phyloP scores from a whole-genome alignment of 1,284 basidiomycete species.

The Naganishia sp. region DNA sequence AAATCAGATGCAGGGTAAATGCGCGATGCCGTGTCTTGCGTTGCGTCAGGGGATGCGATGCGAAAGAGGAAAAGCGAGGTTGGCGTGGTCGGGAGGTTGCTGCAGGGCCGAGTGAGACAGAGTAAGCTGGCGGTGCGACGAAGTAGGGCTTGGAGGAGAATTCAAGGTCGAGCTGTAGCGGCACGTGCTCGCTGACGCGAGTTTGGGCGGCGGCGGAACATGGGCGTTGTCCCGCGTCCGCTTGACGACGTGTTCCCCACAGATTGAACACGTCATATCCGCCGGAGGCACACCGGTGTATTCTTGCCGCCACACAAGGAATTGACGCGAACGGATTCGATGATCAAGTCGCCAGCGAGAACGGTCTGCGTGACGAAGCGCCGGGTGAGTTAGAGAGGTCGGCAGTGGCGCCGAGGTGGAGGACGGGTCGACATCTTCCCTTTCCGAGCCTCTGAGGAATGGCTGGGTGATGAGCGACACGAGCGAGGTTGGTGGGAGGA shows the following conservation, averaged over 20 bases:
- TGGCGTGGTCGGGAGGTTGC: constrained; percentile 36
- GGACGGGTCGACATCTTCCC: constrained; percentile 93
- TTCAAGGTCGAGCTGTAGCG: constrained; percentile 58
- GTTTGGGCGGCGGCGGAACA: not conserved
- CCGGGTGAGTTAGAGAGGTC: constrained; percentile 91
- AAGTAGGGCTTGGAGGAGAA: constrained; percentile 50
- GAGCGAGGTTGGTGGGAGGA: constrained; percentile 58
- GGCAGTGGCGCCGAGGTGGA: constrained; percentile 89
- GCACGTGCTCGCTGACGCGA: constrained; percentile 55
- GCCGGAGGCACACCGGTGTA: constrained; percentile 37
- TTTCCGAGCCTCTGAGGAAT: constrained; percentile 76
- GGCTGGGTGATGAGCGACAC: constrained; percentile 73
- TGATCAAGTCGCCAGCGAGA: constrained; percentile 79
- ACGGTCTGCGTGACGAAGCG: constrained; percentile 84
- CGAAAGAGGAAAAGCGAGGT: constrained; percentile 37
- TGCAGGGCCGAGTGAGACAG: constrained; percentile 35
- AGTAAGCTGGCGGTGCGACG: constrained; percentile 38
- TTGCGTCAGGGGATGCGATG: constrained; percentile 35
- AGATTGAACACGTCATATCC: constrained; percentile 65
- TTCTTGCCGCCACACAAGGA: constrained; percentile 37
- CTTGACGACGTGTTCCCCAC: constrained; percentile 60
- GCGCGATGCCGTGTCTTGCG: not conserved
- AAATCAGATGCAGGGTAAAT: constrained; percentile 21
- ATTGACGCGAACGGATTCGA: constrained; percentile 70
- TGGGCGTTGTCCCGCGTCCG: constrained; percentile 27